Percentiles rank a stretch among this genome's conserved stretches.
Evolutionary conservation across 306 rosid species (phyloP).

Genomic region (Corylus heterophylla): DNA sequence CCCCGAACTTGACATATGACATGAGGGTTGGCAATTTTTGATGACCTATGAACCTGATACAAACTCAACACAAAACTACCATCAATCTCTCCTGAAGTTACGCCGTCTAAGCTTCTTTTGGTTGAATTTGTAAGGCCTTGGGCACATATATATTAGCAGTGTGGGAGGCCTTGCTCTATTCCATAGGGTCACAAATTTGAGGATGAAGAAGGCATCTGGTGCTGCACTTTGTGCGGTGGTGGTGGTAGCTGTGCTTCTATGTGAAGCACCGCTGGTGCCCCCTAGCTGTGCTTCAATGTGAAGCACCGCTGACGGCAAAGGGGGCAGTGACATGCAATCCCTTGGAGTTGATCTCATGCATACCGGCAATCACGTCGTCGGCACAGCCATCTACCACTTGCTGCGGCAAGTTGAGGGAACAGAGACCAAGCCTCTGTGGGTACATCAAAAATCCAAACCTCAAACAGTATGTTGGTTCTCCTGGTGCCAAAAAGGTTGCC

Average conservation of each 20-base stretch:
- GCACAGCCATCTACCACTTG: conserved; percentile 42
- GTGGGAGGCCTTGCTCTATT: not conserved
- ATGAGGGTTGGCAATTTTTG: too few relatives aligned
- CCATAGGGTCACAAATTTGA: not conserved
- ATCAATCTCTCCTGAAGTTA: too few relatives aligned
- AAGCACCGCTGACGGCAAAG: conserved; percentile 7
- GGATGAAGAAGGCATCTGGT: conserved; percentile 20
- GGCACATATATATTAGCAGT: not conserved
- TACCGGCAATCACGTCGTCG: conserved; percentile 23
- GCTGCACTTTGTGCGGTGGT: conserved; percentile 14
- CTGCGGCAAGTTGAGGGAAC: conserved; percentile 54
- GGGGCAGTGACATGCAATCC: conserved; percentile 45
- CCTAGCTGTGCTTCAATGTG: conserved; percentile 9
- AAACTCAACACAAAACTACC: too few relatives aligned
- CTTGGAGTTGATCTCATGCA: conserved; percentile 39
- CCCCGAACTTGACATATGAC: too few relatives aligned
- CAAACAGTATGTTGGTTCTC: conserved; percentile 36
- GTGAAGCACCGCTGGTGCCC: too few relatives aligned
- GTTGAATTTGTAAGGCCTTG: too few relatives aligned
- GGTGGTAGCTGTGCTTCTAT: not conserved
- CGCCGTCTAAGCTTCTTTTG: too few relatives aligned
- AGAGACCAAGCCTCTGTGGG: conserved; percentile 59
- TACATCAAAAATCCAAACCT: conserved; percentile 54
- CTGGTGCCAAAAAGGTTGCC: conserved; percentile 51
- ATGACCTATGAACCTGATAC: too few relatives aligned